Conservation (phyloP, 768 basidiomycete species). For the Tulasnella sp. region DNA sequence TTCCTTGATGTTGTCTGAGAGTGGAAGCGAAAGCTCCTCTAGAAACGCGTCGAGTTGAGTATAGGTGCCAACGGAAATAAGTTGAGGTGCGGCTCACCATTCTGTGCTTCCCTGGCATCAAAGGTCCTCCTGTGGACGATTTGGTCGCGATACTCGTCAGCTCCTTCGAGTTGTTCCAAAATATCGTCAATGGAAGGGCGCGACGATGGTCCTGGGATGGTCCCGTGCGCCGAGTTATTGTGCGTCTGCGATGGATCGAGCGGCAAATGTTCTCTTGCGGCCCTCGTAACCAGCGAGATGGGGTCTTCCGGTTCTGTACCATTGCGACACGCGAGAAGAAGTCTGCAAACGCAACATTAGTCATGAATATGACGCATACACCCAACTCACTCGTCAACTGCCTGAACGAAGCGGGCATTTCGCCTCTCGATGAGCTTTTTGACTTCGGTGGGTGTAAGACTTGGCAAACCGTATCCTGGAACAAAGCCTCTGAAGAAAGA, state of each 20-base stretch:
- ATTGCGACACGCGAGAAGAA: conserved; percentile 42
- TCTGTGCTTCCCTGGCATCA: conserved; percentile 38
- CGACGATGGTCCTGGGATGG: conserved; percentile 34
- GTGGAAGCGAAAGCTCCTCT: too few relatives aligned
- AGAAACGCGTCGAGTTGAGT: neutral
- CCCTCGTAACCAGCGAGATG: conserved; percentile 46
- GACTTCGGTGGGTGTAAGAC: conserved; percentile 43
- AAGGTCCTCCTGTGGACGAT: conserved; percentile 47
- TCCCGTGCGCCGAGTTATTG: neutral
- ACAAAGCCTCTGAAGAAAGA: conserved; percentile 22
- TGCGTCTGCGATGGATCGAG: conserved; percentile 35
- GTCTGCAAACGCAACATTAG: conserved; percentile 29
- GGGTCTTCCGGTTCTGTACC: conserved; percentile 41
- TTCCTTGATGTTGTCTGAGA: conserved; percentile 32
- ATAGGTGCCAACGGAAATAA: neutral
- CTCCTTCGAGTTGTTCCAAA: conserved; percentile 42
- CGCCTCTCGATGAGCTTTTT: conserved; percentile 62
- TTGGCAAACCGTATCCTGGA: conserved; percentile 25
- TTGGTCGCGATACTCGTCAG: conserved; percentile 59
- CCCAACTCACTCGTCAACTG: conserved; percentile 51
- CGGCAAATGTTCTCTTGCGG: conserved; percentile 60
- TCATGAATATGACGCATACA: neutral
- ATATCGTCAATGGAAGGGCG: conserved; percentile 48
- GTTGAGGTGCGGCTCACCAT: conserved; percentile 31
- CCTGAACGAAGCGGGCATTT: conserved; percentile 48